Base-by-base conservation (phyloP, 257 asterid genomes). In the Solanum sejunctum region DNA sequence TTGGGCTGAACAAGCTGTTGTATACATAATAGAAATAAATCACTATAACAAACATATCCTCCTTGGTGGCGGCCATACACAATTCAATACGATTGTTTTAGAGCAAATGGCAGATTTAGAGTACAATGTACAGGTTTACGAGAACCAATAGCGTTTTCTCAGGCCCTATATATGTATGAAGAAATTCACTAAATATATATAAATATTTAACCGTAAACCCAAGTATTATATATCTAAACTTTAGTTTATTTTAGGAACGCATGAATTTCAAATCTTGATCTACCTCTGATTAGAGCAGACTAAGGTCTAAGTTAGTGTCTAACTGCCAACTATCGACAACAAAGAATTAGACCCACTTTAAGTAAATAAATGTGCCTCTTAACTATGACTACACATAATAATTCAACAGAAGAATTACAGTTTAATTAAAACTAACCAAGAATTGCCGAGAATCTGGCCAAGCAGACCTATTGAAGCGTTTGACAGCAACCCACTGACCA, bases 361-460 rank as follows among this genome's bases (percentile, higher is more conserved):
- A 73, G n/a, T 73, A 49, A 9, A 43, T 2, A 72, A 45, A 72
- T 72, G 57, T 18, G 10, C 45, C 60, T 17, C 8, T 15, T 70
- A 39, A 23, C 60, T 21, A 49, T 47, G 60, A 1, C 26, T 75
- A 75, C 20, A 52, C 47, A 26, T 26, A 78, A 51, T 23, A 77
- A 78, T 78, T 52, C 17, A 78, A 78, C 3, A 75, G 32, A 72
- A 71, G 70, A 47, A 49, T 12, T 8, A 18, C 39, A n/a, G 80
- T 36, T 13, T 49, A 45, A 73, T 81, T 15, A 41, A 6, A 4
- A 82, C 78, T 26, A 11, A 90, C 91, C 86, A 84, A 80, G 87
- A 90, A 90, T 58, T 90, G 93, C 8, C 91, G 88, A 85, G 90
- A 82, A 89, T 90, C 93, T 16, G 93, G 91, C 93, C 93, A 90